These are phyloP conservation scores for Tremella mesenterica DNA, from an alignment of 768 basidiomycete genomes.

Conservation along the genomic window DNA sequence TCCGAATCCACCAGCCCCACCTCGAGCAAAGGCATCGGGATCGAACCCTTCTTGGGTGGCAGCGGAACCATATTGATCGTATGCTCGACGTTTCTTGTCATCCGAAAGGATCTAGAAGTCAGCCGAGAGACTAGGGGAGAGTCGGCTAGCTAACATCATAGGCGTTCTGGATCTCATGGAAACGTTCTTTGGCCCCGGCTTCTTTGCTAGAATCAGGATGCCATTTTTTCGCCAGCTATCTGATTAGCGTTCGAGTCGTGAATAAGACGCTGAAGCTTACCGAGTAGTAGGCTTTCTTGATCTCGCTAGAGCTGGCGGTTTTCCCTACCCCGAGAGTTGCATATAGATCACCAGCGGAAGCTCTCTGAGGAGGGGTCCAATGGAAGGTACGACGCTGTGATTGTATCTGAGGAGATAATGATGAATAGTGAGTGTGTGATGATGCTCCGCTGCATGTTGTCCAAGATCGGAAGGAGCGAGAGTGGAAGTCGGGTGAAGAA, in stretches of 20 bases:
- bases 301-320: slow-evolving; percentile 74
- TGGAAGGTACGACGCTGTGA: slow-evolving; percentile 56
- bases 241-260: background rate
- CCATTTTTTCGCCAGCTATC: slow-evolving; percentile 89
- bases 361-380: slow-evolving; percentile 52
- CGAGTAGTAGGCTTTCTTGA: slow-evolving; percentile 95
- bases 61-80: slow-evolving; percentile 83
- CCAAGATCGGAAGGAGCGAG: background rate
- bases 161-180: slow-evolving; percentile 91
- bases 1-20: slow-evolving; percentile 59
- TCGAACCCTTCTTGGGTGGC: slow-evolving; percentile 93
- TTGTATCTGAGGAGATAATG: background rate
- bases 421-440: background rate
- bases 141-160: slow-evolving; percentile 76
- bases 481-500: slow-evolving; percentile 1
- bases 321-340: slow-evolving; percentile 76
- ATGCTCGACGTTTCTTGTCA: slow-evolving; percentile 80
- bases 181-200: slow-evolving; percentile 78
- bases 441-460: background rate
- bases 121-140: background rate
- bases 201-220: slow-evolving; percentile 91
- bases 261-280: slow-evolving; percentile 49
- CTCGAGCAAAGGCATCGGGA: slow-evolving; percentile 66
- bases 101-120: slow-evolving; percentile 72
- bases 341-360: slow-evolving; percentile 74